Conservation (phyloP, 1,284 basidiomycete genomes). For the Chiua sp. region DNA sequence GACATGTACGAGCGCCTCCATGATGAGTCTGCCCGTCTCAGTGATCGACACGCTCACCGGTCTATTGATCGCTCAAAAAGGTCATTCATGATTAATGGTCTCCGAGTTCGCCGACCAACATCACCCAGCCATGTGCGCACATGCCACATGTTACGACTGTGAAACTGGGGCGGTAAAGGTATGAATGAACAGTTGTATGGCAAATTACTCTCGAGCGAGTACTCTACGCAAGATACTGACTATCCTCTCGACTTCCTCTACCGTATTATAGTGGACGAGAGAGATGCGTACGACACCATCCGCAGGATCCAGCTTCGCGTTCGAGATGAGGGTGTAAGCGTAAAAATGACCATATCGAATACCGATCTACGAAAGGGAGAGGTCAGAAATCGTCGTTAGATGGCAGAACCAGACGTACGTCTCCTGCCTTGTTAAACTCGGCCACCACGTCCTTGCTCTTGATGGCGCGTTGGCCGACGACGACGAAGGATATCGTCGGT, state of each 20-base stretch:
- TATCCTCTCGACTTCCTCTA: slow-evolving; percentile 67
- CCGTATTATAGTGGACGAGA: slow-evolving; percentile 83
- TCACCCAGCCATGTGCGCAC: too few species aligned
- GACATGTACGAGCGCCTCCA: too few species aligned
- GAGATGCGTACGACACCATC: slow-evolving; percentile 80
- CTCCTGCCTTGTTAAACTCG: slow-evolving; percentile 61
- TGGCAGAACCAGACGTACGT: slow-evolving; percentile 49
- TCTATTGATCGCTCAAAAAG: too few species aligned
- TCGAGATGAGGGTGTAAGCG: slow-evolving; percentile 67
- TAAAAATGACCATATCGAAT: slow-evolving; percentile 84
- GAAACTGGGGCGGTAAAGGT: too few species aligned
- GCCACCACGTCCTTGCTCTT: slow-evolving; percentile 69
- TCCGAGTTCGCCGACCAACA: too few species aligned
- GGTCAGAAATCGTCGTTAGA: slow-evolving; percentile 2
- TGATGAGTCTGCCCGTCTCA: too few species aligned
- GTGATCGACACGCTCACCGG: too few species aligned
- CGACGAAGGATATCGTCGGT: slow-evolving; percentile 77
- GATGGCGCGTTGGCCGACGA: slow-evolving; percentile 57
- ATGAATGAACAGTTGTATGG: too few species aligned
- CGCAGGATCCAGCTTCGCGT: slow-evolving; percentile 57
- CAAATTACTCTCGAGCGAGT: slow-evolving; percentile 22
- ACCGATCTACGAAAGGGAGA: slow-evolving; percentile 56
- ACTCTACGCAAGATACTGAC: slow-evolving; percentile 58
- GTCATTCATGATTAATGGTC: too few species aligned
- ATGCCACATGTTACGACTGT: too few species aligned